Evolutionary conservation across 306 rosid genomes (phyloP).

Genomic region (Fragaria iinumae): DNA sequence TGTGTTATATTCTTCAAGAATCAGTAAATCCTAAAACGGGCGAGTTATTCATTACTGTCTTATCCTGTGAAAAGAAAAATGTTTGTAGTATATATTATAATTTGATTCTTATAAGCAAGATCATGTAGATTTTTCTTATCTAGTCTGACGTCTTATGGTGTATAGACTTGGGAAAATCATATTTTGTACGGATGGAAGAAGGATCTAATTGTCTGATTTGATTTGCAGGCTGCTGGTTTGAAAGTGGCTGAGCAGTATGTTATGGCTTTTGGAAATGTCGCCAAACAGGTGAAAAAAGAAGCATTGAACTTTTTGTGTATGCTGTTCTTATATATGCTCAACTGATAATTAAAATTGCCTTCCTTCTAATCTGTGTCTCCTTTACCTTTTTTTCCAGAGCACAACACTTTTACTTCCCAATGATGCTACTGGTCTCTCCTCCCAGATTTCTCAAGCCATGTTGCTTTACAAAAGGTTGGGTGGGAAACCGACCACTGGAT

Average conservation of each 20-base stretch:
- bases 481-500: constrained; percentile 45
- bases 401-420: constrained; percentile 96
- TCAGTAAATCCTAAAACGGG: too few relatives aligned
- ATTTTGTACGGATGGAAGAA: not conserved
- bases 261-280: constrained; percentile 80
- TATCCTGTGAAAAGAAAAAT: too few relatives aligned
- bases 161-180: constrained; percentile 13
- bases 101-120: too few relatives aligned
- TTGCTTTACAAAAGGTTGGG: constrained; percentile 77
- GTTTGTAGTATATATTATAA: too few relatives aligned
- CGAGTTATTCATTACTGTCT: too few relatives aligned
- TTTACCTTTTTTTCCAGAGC: constrained; percentile 45
- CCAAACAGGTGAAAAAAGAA: constrained; percentile 70
- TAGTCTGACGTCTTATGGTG: not conserved
- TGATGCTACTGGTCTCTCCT: constrained; percentile 67
- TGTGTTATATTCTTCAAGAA: too few relatives aligned
- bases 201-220: constrained; percentile 30
- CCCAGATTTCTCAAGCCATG: constrained; percentile 97
- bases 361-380: constrained; percentile 1
- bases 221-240: constrained; percentile 87
- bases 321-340: constrained; percentile 3
- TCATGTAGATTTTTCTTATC: too few relatives aligned
- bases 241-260: constrained; percentile 91
- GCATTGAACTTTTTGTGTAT: not conserved
- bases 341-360: not conserved